Base-by-base conservation (phyloP, 805 yeast species). In the Saccharomycopsis synnaedendra region DNA sequence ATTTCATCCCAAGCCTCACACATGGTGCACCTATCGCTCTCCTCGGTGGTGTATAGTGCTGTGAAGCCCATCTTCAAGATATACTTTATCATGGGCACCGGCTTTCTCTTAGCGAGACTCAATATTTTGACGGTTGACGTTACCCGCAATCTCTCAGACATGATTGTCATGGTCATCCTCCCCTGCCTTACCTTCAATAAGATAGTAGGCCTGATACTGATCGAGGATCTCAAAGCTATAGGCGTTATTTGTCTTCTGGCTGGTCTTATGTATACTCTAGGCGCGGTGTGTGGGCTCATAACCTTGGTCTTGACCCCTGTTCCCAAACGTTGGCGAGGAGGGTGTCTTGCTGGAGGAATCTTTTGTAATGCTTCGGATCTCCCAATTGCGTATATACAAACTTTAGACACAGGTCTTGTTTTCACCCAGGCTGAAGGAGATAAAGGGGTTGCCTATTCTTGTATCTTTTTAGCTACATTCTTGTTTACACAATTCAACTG, bases 1-100 rank as follows among this genome's bases (percentile, higher is more conserved):
- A 34, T 2, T 34, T 10, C 37, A 10, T n/a, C 10, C 5, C 28
- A 10, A 19, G 7, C n/a, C 30, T 19, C n/a, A n/a, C 19, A 19
- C 19, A 19, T 19, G 19, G 19, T 19, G 19, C 19, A 19, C 19
- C 19, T 19, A 19, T 19, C 19, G 19, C 19, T 19, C 19, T 19
- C 19, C 19, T 19, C 19, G 38, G 77, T 85, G 36, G 81, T 87
- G 4, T 86, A 82, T 64, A 73, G 85, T 29, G 77, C 95, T 0
- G 80, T 82, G 48, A 86, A 85, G 66, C 96, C 96, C n/a, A 80
- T 86, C 49, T 71, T 85, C 64, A 87, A 87, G 63, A 83, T 86
- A 54, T 83, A 85, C 57, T 64, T 83, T 55, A 81, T 84, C 58
- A 74, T 84, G 4, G 78, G 71, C 4, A 63, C 78, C 9, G 96